These are phyloP conservation scores for Termitomyces sp. DNA, from an alignment of 768 basidiomycete genomes.

Conservation along the genomic window DNA sequence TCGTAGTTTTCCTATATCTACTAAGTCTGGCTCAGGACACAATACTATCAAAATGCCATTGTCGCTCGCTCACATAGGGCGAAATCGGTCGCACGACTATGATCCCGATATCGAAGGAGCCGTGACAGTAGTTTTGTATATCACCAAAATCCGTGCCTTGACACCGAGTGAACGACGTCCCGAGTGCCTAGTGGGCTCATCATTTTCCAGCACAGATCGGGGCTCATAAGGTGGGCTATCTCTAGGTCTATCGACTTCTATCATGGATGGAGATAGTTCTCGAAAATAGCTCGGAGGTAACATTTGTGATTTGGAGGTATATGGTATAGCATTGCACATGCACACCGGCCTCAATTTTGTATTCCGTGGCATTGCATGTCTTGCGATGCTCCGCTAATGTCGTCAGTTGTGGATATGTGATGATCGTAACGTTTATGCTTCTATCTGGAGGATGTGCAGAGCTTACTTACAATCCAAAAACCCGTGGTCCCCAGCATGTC, in stretches of 20 bases:
- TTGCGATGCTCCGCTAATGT: background rate
- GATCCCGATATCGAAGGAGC: background rate
- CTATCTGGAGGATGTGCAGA: background rate
- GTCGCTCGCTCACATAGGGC: background rate
- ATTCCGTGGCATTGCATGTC: background rate
- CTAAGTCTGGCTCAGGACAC: background rate
- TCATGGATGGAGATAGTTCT: background rate
- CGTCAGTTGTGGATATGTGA: background rate
- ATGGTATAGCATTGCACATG: background rate
- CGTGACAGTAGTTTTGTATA: background rate
- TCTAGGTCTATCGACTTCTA: background rate
- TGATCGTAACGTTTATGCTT: background rate
- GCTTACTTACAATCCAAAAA: background rate
- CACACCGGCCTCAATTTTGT: background rate
- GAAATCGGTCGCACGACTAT: background rate
- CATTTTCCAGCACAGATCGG: background rate
- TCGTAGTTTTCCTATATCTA: background rate
- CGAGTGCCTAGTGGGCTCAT: background rate
- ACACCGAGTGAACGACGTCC: background rate
- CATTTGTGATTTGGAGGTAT: background rate
- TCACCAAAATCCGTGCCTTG: background rate
- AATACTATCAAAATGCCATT: background rate
- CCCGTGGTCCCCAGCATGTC: background rate
- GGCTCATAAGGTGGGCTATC: background rate
- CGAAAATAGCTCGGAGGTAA: background rate